These are phyloP conservation scores for Ochromonas danica DNA, from an alignment of 108 stramenopile species.

Conservation along the genomic window DNA sequence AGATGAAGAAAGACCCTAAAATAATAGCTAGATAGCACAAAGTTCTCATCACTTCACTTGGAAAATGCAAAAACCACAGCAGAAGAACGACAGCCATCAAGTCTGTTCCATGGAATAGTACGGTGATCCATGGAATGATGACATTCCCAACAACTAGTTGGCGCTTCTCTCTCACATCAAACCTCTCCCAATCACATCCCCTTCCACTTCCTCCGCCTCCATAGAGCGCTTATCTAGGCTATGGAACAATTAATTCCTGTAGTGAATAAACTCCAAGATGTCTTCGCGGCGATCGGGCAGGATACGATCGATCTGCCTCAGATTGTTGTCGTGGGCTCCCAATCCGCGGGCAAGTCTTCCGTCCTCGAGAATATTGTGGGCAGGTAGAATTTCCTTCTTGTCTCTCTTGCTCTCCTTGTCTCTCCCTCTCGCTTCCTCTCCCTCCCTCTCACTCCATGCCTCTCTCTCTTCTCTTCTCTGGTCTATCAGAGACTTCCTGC, in stretches of 20 bases:
- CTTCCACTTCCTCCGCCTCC: too few relatives aligned
- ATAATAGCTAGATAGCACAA: too few relatives aligned
- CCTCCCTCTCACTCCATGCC: neutral
- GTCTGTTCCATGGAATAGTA: too few relatives aligned
- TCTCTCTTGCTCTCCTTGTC: neutral
- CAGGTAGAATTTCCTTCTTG: slow-evolving; percentile 18
- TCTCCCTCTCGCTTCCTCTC: neutral
- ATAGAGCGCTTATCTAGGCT: too few relatives aligned
- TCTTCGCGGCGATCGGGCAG: slow-evolving; percentile 87
- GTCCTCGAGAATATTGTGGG: slow-evolving; percentile 87
- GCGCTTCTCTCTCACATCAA: too few relatives aligned
- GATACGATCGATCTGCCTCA: slow-evolving; percentile 92
- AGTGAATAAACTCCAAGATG: slow-evolving; percentile 97
- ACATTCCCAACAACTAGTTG: too few relatives aligned
- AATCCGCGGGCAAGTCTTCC: slow-evolving; percentile 91
- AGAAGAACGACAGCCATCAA: too few relatives aligned
- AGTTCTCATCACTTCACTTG: too few relatives aligned
- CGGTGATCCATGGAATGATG: too few relatives aligned
- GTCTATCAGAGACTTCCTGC: slow-evolving; percentile 70
- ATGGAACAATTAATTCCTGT: slow-evolving; percentile 98
- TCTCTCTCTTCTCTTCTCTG: neutral
- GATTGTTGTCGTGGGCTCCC: slow-evolving; percentile 75
- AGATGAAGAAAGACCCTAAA: too few relatives aligned
- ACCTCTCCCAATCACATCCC: too few relatives aligned
- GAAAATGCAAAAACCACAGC: too few relatives aligned